These are phyloP conservation scores for Xanthoconium separans DNA, from an alignment of 1,284 basidiomycete species.

Conservation along the genomic window DNA sequence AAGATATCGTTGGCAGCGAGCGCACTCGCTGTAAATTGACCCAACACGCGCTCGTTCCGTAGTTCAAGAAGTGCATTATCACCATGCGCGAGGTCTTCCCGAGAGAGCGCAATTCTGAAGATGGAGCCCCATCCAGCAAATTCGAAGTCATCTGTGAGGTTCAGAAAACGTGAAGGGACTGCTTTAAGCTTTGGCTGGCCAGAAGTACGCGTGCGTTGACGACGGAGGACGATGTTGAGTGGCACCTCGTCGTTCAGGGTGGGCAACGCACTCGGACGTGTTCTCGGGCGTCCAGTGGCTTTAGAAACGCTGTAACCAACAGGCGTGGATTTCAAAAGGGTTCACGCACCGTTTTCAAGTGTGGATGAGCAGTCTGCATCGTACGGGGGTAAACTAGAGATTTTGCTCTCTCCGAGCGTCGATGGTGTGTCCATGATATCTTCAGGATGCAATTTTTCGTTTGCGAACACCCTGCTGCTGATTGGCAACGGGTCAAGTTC, in stretches of 20 bases:
- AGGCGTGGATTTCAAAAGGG: neutral
- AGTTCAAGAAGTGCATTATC: constrained; percentile 35
- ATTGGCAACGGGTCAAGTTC: too few species aligned
- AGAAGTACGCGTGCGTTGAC: constrained; percentile 50
- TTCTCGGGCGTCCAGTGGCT: neutral
- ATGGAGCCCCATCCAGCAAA: constrained; percentile 68
- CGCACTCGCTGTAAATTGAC: constrained; percentile 57
- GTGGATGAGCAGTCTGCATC: neutral
- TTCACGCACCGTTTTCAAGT: constrained; percentile 4
- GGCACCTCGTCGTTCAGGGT: constrained; percentile 43
- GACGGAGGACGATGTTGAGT: constrained; percentile 55
- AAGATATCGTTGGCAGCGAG: constrained; percentile 68
- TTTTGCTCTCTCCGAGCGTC: constrained; percentile 4
- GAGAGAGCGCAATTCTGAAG: constrained; percentile 43
- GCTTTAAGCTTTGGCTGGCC: constrained; percentile 45
- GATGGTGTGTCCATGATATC: constrained; percentile 11
- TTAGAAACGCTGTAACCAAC: neutral
- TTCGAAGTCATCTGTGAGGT: constrained; percentile 63
- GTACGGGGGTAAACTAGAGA: neutral
- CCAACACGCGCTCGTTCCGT: constrained; percentile 42
- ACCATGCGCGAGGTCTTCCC: constrained; percentile 35
- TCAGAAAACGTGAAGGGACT: constrained; percentile 57
- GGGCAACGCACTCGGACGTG: constrained; percentile 16
- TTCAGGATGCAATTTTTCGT: too few species aligned
- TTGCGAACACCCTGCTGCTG: too few species aligned